Evolutionary conservation across 73 alveolate genomes (phyloP).

Genomic region (Tetrahymena borealis): DNA sequence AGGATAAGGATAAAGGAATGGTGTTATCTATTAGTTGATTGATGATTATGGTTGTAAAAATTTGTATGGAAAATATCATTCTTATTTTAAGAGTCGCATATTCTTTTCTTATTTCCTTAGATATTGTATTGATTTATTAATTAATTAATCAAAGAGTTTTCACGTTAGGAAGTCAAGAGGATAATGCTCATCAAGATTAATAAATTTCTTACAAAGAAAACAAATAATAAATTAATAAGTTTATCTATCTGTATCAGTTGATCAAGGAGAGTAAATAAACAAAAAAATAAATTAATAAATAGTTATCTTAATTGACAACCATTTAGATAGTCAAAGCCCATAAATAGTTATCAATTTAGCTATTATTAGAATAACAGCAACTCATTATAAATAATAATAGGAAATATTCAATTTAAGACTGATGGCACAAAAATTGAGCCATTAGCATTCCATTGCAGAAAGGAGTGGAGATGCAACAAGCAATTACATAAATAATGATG

Average conservation of each 20-base stretch:
- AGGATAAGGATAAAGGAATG: not conserved
- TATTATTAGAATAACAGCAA: too few species aligned
- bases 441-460: too few species aligned
- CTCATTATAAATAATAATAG: too few species aligned
- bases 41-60: not conserved
- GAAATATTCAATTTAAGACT: too few species aligned
- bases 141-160: not conserved
- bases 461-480: too few species aligned
- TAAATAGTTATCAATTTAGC: too few species aligned
- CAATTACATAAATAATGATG: too few species aligned
- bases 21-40: not conserved
- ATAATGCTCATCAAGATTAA: not conserved
- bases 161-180: not conserved
- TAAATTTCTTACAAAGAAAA: not conserved
- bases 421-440: too few species aligned
- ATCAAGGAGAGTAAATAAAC: too few species aligned
- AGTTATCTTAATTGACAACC: too few species aligned
- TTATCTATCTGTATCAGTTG: not conserved
- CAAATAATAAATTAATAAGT: not conserved
- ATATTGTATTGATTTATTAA: not conserved
- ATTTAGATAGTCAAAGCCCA: too few species aligned
- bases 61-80: not conserved
- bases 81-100: not conserved
- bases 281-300: too few species aligned
- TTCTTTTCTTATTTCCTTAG: not conserved